Base-by-base conservation (phyloP, 1,139 yeast species). In the Taphrina confusa region DNA sequence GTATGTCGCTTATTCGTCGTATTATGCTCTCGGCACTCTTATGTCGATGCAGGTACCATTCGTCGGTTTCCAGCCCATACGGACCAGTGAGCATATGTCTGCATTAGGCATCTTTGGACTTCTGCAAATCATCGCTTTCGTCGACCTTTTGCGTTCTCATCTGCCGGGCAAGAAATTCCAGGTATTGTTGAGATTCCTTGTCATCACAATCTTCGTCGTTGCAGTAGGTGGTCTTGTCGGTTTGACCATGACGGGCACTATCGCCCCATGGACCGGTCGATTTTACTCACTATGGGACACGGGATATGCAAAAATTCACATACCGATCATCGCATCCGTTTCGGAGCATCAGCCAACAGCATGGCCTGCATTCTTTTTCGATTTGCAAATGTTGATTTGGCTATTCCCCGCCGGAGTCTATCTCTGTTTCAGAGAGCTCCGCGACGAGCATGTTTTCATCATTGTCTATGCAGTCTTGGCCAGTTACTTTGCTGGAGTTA, bases 331-430 rank as follows among this genome's bases (percentile, higher is more conserved):
- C 74, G 98, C 98, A 0, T 91, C 97, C 1, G 99, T 94, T 56
- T 88, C 96, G 12, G 99, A 94, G 76, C 99, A 94, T 78, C 99
- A 94, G 78, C 99, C 99, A 63, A 92, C 98, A 23, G 96, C 98
- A 11, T 94, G 99, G 99, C 96, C 98, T 12, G 84, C 97, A 9
- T 94, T 92, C 75, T 92, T 89, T 80, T 89, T 92, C 73, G 99
- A 94, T 73, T 85, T 94, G 56, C 87, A 84, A 69, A 82, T 92
- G 79, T 79, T 94, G 74, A 87, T 92, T 68, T 94, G 98, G 98
- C 79, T 94, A 67, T 92, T 94, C 88, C 99, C 99, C 56, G 97
- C 92, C 2, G 99, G 98, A 66, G 85, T 94, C 61, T 92, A 87
- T 75, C 75, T 92, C 68, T 81, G 92, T 67, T 86, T 94, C 81